These are phyloP conservation scores for Fonsecaea multimorphosa DNA, from an alignment of 2,329 filamentous ascomycete genomes.

Conservation along the genomic window DNA sequence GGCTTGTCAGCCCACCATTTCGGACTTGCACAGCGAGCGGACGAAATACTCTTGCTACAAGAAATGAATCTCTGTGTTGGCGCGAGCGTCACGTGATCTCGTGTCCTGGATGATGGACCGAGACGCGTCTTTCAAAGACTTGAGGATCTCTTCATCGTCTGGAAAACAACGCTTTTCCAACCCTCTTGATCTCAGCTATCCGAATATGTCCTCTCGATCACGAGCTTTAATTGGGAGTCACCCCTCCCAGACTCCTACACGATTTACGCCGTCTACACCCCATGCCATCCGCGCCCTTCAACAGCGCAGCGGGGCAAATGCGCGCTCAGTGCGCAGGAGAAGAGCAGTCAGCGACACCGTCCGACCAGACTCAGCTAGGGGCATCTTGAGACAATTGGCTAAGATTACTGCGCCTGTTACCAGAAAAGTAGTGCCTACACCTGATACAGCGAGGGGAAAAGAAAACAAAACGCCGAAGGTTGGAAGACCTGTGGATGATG, in stretches of 20 bases:
- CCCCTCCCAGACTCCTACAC: conserved; percentile 40
- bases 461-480: conserved; percentile 38
- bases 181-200: neutral
- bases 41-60: neutral
- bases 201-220: conserved; percentile 36
- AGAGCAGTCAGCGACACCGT: conserved; percentile 37
- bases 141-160: neutral
- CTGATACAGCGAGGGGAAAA: conserved; percentile 45
- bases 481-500: conserved; percentile 35
- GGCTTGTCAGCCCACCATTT: neutral
- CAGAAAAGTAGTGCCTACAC: conserved; percentile 55
- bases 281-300: conserved; percentile 62
- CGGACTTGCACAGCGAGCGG: neutral
- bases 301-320: conserved; percentile 48
- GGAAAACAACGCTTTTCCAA: neutral
- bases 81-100: neutral
- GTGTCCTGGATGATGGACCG: neutral
- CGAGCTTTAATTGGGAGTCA: conserved; percentile 26
- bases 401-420: conserved; percentile 60
- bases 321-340: conserved; percentile 35
- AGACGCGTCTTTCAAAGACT: neutral
- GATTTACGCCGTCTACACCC: conserved; percentile 59
- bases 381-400: conserved; percentile 60
- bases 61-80: too few species aligned
- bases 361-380: conserved; percentile 62